A percentile compares a stretch with the other conserved stretches of the same genome.
Conservation (phyloP, 257 asterid species). For the Solanum clarkiae region DNA sequence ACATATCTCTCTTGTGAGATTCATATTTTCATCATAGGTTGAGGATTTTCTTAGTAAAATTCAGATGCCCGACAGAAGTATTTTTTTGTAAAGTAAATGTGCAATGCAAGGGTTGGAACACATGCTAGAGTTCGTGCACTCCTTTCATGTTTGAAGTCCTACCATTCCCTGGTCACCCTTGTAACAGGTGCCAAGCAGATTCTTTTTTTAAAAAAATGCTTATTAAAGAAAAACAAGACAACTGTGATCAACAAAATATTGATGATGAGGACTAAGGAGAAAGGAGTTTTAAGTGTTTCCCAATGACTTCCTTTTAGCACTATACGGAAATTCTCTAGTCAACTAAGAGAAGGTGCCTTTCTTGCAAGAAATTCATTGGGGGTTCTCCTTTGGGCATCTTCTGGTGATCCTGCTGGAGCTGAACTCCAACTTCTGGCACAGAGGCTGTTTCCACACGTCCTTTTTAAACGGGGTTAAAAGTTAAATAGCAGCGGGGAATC, state of each 20-base stretch:
- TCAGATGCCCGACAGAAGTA: neutral
- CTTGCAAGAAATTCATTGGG: neutral
- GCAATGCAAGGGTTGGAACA: neutral
- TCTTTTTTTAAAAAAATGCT: neutral
- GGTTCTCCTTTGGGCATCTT: neutral
- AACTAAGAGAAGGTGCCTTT: neutral
- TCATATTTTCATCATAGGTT: neutral
- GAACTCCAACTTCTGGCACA: neutral
- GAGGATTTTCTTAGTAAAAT: neutral
- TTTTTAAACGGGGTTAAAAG: neutral
- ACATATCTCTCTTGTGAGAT: neutral
- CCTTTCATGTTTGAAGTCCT: neutral
- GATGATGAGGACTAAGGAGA: neutral
- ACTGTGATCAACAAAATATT: neutral
- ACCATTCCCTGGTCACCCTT: neutral
- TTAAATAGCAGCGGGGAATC: neutral
- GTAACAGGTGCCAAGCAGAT: neutral
- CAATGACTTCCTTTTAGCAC: neutral
- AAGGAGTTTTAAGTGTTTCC: neutral
- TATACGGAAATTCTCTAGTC: neutral
- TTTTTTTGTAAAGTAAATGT: neutral
- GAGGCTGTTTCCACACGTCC: neutral
- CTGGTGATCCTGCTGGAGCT: neutral
- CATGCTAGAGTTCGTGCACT: neutral
- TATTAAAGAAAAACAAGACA: neutral